Percentiles rank a stretch among this genome's conserved stretches.
These are phyloP conservation scores for Penicillium argentinense DNA, from an alignment of 495 filamentous ascomycete species.

Conservation along the genomic window DNA sequence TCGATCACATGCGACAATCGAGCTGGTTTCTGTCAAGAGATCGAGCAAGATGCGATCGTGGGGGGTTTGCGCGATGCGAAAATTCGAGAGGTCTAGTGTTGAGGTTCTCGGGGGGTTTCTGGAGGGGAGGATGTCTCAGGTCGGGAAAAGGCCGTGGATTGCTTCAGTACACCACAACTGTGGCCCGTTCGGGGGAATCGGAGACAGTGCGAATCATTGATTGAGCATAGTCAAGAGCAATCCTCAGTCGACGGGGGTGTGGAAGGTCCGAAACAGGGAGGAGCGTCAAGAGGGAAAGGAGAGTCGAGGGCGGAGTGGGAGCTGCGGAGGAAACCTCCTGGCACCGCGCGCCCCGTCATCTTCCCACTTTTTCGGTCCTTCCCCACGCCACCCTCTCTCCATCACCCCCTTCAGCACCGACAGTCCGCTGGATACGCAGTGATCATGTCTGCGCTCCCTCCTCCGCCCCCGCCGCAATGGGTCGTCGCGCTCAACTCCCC, in stretches of 20 bases:
- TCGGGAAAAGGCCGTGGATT: conserved; percentile 18
- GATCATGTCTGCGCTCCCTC: conserved; percentile 38
- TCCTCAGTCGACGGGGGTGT: conserved; percentile 4
- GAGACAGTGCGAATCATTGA: conserved; percentile 15
- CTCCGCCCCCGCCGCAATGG: conserved; percentile 72
- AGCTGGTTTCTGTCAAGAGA: not conserved
- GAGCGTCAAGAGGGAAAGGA: conserved; percentile 20
- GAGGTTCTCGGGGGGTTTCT: not conserved
- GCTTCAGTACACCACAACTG: conserved; percentile 19
- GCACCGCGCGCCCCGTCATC: conserved; percentile 6
- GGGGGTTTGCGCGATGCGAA: not conserved
- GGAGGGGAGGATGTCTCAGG: conserved; percentile 6
- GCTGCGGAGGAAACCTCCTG: conserved; percentile 26
- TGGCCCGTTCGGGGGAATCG: conserved; percentile 16
- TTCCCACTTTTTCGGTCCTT: conserved; percentile 12
- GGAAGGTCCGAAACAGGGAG: conserved; percentile 12
- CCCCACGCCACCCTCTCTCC: conserved; percentile 8
- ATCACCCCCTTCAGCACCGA: conserved; percentile 1
- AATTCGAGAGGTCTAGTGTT: not conserved
- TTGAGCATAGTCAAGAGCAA: conserved; percentile 14
- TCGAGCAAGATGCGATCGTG: not conserved
- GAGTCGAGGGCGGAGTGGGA: conserved; percentile 22
- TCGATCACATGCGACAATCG: conserved; percentile 15
- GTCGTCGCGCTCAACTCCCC: conserved; percentile 71
- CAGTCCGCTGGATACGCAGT: too few species aligned